A percentile compares a stretch with the other conserved stretches of the same genome.
These are phyloP conservation scores for Kodamaea neixiangensis DNA, from an alignment of 805 yeast genomes.

Conservation along the genomic window DNA sequence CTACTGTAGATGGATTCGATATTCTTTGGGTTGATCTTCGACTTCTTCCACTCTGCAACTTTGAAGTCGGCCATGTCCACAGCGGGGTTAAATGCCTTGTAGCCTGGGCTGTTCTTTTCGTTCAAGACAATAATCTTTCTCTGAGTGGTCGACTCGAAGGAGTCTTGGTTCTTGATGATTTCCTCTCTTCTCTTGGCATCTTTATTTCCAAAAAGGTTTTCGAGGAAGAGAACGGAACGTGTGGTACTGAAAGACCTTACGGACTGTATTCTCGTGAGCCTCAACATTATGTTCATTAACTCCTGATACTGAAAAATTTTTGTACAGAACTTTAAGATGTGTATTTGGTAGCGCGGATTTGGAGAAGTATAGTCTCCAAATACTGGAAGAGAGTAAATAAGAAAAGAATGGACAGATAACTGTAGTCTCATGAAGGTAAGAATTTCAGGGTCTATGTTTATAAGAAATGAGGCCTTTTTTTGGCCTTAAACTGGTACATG, in stretches of 20 bases:
- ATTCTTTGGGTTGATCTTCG: slow-evolving; percentile 23
- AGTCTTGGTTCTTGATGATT: slow-evolving; percentile 40
- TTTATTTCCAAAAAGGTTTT: slow-evolving; percentile 34
- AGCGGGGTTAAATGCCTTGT: slow-evolving; percentile 25
- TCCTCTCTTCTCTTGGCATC: slow-evolving; percentile 35
- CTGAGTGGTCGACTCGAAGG: slow-evolving; percentile 33
- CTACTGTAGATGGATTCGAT: slow-evolving; percentile 30
- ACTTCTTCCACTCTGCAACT: slow-evolving; percentile 38
- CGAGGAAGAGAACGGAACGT: slow-evolving; percentile 23
- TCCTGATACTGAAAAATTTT: slow-evolving; percentile 9
- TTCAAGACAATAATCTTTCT: slow-evolving; percentile 38
- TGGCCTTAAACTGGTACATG: too few relatives aligned
- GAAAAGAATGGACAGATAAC: too few relatives aligned
- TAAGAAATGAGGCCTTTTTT: too few relatives aligned
- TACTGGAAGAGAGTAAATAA: too few relatives aligned
- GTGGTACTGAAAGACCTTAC: slow-evolving; percentile 14
- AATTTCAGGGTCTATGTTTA: too few relatives aligned
- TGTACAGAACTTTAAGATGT: background rate
- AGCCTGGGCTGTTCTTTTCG: slow-evolving; percentile 36
- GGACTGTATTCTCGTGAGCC: slow-evolving; percentile 11
- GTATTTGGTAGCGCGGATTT: background rate
- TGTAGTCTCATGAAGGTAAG: too few relatives aligned
- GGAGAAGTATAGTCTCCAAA: background rate
- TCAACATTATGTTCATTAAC: slow-evolving; percentile 4
- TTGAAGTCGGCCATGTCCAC: slow-evolving; percentile 38